Percentiles rank a stretch among this genome's conserved stretches.
phyloP scores from a whole-genome alignment of 148 eudicot species.

The Limonium bicolor region DNA sequence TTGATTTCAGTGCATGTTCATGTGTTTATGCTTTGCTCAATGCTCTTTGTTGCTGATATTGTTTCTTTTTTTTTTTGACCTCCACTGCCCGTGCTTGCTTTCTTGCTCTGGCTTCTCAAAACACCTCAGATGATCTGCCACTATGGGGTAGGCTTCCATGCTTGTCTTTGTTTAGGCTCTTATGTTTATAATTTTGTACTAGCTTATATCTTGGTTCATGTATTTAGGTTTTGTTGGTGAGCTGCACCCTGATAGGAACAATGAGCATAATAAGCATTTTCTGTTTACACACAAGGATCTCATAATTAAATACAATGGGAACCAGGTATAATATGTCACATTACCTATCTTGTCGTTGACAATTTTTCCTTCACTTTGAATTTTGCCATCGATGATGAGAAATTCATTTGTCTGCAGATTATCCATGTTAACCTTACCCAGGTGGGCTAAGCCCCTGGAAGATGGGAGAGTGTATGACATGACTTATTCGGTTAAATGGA shows the following conservation, averaged over 20 bases:
- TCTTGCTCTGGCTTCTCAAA: slow-evolving; percentile 15
- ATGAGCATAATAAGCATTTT: slow-evolving; percentile 58
- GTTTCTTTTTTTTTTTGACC: too few relatives aligned
- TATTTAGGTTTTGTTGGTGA: slow-evolving; percentile 82
- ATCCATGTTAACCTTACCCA: slow-evolving; percentile 65
- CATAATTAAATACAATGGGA: slow-evolving; percentile 52
- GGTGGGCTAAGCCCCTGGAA: slow-evolving; percentile 47
- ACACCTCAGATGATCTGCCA: slow-evolving; percentile 61
- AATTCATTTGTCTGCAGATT: slow-evolving; percentile 28
- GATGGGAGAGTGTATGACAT: slow-evolving; percentile 32
- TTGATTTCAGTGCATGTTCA: background rate
- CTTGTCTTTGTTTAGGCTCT: slow-evolving; percentile 1
- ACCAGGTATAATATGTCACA: slow-evolving; percentile 30
- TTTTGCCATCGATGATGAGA: background rate
- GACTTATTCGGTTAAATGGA: slow-evolving; percentile 60
- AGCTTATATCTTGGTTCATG: background rate
- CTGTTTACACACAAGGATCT: slow-evolving; percentile 63
- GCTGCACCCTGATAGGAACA: slow-evolving; percentile 57
- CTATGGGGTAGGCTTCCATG: slow-evolving; percentile 55
- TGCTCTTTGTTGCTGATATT: slow-evolving; percentile 8
- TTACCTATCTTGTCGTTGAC: background rate
- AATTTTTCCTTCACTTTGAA: background rate
- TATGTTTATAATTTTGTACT: background rate
- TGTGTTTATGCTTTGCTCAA: too few relatives aligned
- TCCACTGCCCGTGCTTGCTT: too few relatives aligned